phyloP scores from a whole-genome alignment of 305 asterid species.

The Coffea humblotiana region DNA sequence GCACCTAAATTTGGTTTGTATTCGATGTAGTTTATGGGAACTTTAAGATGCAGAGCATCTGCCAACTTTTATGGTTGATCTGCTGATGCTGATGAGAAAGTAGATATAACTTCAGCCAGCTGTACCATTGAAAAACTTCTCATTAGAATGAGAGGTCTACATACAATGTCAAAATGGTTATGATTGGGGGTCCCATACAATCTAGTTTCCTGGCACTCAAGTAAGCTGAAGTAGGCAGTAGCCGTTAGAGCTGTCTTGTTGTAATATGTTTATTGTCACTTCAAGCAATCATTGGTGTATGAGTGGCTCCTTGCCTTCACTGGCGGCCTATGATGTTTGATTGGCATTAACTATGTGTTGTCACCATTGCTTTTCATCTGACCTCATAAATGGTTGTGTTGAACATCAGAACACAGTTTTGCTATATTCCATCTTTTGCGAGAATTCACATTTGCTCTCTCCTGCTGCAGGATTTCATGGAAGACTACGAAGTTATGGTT shows the following conservation, averaged over 20 bases:
- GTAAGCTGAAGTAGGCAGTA: background rate
- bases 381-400: background rate
- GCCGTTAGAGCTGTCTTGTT: background rate
- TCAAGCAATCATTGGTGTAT: background rate
- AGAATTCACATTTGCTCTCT: constrained; percentile 5
- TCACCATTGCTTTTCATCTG: background rate
- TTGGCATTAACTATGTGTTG: background rate
- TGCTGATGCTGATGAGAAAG: background rate
- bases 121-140: background rate
- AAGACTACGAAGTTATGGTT: constrained; percentile 89
- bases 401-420: background rate
- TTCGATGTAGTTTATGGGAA: background rate
- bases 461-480: constrained; percentile 81
- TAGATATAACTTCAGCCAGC: background rate
- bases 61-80: background rate
- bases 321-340: background rate
- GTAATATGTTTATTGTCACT: background rate
- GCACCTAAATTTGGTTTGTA: background rate
- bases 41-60: background rate
- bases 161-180: background rate
- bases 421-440: constrained; percentile 4
- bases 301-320: background rate
- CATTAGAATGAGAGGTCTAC: background rate
- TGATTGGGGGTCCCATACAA: background rate
- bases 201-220: background rate